Evolutionary conservation across 2,329 filamentous ascomycete species (phyloP).

Genomic region (Beauveria sp.): DNA sequence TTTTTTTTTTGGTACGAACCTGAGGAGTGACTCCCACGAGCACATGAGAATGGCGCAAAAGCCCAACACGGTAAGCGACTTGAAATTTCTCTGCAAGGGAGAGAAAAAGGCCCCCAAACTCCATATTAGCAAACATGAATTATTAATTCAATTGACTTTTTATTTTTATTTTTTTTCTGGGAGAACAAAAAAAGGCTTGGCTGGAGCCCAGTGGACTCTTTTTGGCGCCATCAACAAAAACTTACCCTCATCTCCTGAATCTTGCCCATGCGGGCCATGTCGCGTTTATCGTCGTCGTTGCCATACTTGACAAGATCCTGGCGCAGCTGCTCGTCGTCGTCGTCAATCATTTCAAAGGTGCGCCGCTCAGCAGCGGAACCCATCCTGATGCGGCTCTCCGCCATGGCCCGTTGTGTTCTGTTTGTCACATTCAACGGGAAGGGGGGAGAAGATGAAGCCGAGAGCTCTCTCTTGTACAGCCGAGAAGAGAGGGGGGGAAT

Average conservation of each 20-base stretch:
- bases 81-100: constrained; percentile 26
- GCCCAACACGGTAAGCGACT: constrained; percentile 32
- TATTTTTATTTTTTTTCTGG: background rate
- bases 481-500: too few relatives aligned
- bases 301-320: constrained; percentile 6
- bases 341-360: constrained; percentile 14
- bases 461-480: too few relatives aligned
- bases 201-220: background rate
- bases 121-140: background rate
- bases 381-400: background rate
- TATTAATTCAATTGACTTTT: background rate
- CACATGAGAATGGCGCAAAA: constrained; percentile 34
- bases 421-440: too few relatives aligned
- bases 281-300: constrained; percentile 27
- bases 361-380: background rate
- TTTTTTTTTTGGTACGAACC: constrained; percentile 13
- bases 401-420: background rate
- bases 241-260: constrained; percentile 37
- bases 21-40: constrained; percentile 33
- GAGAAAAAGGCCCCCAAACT: too few relatives aligned
- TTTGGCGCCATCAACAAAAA: background rate
- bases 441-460: too few relatives aligned
- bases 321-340: constrained; percentile 18
- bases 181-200: background rate
- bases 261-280: constrained; percentile 44